These are phyloP conservation scores for Phialocephala sp. DNA, from an alignment of 2,329 filamentous ascomycete species.

Conservation along the genomic window DNA sequence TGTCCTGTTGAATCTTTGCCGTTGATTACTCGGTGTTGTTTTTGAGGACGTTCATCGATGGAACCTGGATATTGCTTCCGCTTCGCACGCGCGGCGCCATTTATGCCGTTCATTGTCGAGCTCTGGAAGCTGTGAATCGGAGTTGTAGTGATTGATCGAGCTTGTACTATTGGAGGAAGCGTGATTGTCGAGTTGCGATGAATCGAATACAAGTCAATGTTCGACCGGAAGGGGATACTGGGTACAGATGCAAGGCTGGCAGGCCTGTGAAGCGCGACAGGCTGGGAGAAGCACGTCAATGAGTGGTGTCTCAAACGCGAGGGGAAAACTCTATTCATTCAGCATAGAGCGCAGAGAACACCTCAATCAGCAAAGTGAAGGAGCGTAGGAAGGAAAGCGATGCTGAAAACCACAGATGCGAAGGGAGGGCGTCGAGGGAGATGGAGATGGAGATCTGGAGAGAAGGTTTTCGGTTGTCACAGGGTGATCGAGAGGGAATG, in stretches of 20 bases:
- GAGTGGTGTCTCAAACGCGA: constrained; percentile 41
- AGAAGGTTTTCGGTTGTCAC: constrained; percentile 8
- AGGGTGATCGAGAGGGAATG: not conserved
- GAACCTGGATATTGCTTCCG: constrained; percentile 42
- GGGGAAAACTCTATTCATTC: constrained; percentile 42
- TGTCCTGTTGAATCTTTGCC: constrained; percentile 43
- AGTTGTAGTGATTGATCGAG: constrained; percentile 10
- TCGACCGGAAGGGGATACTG: not conserved
- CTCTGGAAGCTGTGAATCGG: constrained; percentile 16
- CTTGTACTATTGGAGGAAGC: not conserved
- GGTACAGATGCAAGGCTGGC: constrained; percentile 23
- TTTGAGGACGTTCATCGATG: constrained; percentile 40
- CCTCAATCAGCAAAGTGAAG: constrained; percentile 26
- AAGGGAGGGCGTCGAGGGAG: constrained; percentile 13
- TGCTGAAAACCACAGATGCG: constrained; percentile 9
- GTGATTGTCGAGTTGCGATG: not conserved
- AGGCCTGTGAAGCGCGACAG: constrained; percentile 28
- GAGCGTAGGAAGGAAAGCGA: constrained; percentile 28
- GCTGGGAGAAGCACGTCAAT: constrained; percentile 40
- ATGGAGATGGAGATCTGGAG: not conserved
- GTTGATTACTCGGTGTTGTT: constrained; percentile 42
- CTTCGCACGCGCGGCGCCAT: constrained; percentile 40
- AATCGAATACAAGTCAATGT: not conserved
- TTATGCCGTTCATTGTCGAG: constrained; percentile 39
- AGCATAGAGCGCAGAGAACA: constrained; percentile 29